Evolutionary conservation across 2,329 filamentous ascomycete species (phyloP), one percentile per base, ranked within the genome.

Genomic region (Colletotrichum costaricense): DNA sequence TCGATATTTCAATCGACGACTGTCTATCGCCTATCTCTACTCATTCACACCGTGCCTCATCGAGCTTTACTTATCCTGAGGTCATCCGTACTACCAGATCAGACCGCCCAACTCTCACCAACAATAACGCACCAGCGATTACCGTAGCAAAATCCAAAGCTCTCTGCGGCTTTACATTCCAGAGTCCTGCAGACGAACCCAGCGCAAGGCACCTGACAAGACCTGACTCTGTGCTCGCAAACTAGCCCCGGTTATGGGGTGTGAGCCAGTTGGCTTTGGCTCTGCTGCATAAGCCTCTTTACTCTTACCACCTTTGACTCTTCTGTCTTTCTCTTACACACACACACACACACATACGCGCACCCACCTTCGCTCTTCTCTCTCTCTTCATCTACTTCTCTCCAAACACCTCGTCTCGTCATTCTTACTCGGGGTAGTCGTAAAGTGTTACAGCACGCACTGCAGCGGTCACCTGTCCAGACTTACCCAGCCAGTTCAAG

Each of bases 221-320:
- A 66, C 70, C 70, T 75, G 73, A 73, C 73, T 74, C 73, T 63
- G 58, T 60, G 59, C 67, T 75, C 74, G 74, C 74, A 74, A 74
- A 70, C 74, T 69, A 72, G 71, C 67, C 67, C 72, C 63, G 59
- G 65, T 74, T 68, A 67, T 60, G 67, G 71, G 65, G 65, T 28
- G 60, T 65, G 60, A 60, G 54, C 52, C 30, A 49, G 63, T 69
- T 60, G 70, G 70, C 62, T 63, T 67, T 69, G 46, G 66, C 66
- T 70, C 42, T 58, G 66, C 42, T 63, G 73, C 73, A 75, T 70
- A 65, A 74, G 73, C 74, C 67, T 74, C 55, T 64, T 14, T 64
- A 9, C 49, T 38, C n/a, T 65, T 70, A 52, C 55, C 30, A 46
- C 33, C 19, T 58, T 24, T 28, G 9, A 35, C 57, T 46, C 8